Percentiles rank a stretch among this genome's conserved stretches.
These are phyloP conservation scores for Neltuma alba DNA, from an alignment of 306 rosid species.

Conservation along the genomic window DNA sequence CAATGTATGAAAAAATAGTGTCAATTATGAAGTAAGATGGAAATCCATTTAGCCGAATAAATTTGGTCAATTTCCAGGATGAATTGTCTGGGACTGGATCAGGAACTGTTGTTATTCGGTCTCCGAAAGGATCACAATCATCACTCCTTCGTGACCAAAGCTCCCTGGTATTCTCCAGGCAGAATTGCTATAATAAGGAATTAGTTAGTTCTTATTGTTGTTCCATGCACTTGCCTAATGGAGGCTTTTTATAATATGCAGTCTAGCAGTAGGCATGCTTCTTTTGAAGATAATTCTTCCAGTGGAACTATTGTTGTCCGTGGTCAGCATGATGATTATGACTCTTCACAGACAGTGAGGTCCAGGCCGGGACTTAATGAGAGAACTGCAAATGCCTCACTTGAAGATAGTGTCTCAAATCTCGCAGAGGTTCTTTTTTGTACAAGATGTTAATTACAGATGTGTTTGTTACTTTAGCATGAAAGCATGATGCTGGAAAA, in stretches of 20 bases:
- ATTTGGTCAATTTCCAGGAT: conserved; percentile 9
- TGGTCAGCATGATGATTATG: conserved; percentile 13
- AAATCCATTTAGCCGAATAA: not conserved
- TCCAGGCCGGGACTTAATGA: conserved; percentile 8
- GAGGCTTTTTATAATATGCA: not conserved
- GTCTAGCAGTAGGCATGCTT: conserved; percentile 6
- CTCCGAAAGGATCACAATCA: not conserved
- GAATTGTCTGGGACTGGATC: conserved; percentile 11
- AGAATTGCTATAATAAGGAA: not conserved
- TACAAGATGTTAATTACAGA: conserved; percentile 8
- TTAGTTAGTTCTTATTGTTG: not conserved
- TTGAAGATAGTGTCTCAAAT: conserved; percentile 14
- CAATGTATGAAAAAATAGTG: not conserved
- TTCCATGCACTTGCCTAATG: not conserved
- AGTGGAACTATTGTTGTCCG: conserved; percentile 20
- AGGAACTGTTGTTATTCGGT: conserved; percentile 15
- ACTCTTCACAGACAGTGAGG: not conserved
- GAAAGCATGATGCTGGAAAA: not conserved
- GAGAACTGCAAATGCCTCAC: not conserved
- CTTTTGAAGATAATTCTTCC: conserved; percentile 14
- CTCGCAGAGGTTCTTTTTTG: conserved; percentile 47
- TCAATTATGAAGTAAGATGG: not conserved
- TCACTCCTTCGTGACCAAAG: not conserved
- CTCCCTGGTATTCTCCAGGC: conserved; percentile 5
- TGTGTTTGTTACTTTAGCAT: not conserved